These are phyloP conservation scores for Orychophragmus violaceus DNA, from an alignment of 345 rosid species.

Conservation along the genomic window DNA sequence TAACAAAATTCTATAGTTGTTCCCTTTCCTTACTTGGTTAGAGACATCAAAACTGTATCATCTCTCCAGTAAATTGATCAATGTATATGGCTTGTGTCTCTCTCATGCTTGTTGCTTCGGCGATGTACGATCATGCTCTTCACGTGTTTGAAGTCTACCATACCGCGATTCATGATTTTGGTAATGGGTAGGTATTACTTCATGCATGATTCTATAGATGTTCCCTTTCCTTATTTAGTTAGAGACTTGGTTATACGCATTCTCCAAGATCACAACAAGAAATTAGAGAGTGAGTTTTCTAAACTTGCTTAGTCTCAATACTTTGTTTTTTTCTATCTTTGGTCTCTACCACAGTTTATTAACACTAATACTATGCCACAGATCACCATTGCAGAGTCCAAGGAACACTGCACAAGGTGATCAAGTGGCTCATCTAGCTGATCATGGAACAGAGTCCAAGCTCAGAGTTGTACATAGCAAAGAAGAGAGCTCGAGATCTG, in stretches of 20 bases:
- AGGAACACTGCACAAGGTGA: not conserved
- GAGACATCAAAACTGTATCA: too few species aligned
- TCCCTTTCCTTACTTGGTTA: too few species aligned
- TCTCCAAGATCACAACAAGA: constrained; percentile 33
- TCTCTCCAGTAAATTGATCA: too few species aligned
- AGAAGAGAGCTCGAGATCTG: not conserved
- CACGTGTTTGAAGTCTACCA: too few species aligned
- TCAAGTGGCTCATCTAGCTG: constrained; percentile 3
- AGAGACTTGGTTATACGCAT: constrained; percentile 47
- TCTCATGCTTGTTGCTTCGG: constrained; percentile 29
- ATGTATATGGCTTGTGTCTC: too few species aligned
- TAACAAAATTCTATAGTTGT: too few species aligned
- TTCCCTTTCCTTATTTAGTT: too few species aligned
- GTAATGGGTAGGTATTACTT: too few species aligned
- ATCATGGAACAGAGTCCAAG: constrained; percentile 9
- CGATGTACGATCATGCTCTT: too few species aligned
- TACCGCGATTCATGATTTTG: too few species aligned
- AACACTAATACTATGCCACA: constrained; percentile 5
- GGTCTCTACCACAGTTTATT: too few species aligned
- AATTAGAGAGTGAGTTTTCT: constrained; percentile 39
- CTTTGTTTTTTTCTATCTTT: not conserved
- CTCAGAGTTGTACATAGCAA: constrained; percentile 17
- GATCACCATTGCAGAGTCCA: constrained; percentile 7
- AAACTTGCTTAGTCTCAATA: not conserved
- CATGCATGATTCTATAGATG: too few species aligned